These are phyloP conservation scores for Pleurotus cornucopiae DNA, from an alignment of 768 basidiomycete species.

Conservation along the genomic window DNA sequence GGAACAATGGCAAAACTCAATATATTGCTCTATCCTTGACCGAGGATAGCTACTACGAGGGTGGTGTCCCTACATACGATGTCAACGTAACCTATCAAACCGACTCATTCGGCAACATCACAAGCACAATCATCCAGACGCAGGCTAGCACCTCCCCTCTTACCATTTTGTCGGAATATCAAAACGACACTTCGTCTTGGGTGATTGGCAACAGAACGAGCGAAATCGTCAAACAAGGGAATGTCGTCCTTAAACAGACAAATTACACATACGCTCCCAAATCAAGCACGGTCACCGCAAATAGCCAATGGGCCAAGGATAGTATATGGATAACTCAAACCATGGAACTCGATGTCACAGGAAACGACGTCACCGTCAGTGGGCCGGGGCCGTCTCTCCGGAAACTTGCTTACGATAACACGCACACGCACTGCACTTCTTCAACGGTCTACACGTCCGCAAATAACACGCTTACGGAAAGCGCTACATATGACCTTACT, in stretches of 20 bases:
- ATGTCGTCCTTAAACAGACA: background rate
- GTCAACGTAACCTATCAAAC: background rate
- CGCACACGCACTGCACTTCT: background rate
- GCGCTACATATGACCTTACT: background rate
- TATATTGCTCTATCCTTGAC: background rate
- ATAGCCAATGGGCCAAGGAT: background rate
- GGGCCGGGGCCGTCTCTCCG: background rate
- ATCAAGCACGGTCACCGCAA: background rate
- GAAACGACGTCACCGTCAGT: background rate
- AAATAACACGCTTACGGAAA: background rate
- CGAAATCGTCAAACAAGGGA: background rate
- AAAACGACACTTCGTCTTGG: constrained; percentile 1
- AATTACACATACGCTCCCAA: background rate
- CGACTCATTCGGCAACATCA: constrained; percentile 1
- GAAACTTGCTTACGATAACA: background rate
- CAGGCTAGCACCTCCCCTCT: background rate
- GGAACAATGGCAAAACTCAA: background rate
- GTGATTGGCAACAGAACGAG: background rate
- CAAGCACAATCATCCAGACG: background rate
- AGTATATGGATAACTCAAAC: background rate
- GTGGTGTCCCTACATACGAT: background rate
- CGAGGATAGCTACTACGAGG: constrained; percentile 1
- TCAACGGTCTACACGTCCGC: background rate
- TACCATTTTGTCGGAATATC: background rate
- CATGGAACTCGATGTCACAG: background rate